A percentile compares a stretch with the other conserved stretches of the same genome.
These are phyloP conservation scores for Trifolium pratense DNA, from an alignment of 306 rosid species.

Conservation along the genomic window DNA sequence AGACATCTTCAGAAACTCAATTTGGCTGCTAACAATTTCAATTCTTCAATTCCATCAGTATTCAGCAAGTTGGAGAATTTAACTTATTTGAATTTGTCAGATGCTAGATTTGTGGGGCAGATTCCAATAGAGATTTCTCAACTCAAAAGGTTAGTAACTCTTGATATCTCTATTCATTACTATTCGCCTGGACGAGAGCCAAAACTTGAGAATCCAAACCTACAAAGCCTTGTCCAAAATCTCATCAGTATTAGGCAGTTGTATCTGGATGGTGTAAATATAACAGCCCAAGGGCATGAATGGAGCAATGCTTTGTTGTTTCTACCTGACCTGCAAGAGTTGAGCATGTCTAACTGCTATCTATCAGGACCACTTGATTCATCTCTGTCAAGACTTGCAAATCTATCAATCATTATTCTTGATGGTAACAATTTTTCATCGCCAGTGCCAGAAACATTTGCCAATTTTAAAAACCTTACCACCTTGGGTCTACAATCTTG, in stretches of 20 bases:
- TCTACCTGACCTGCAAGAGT: constrained; percentile 8
- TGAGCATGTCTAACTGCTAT: constrained; percentile 22
- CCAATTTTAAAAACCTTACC: too few relatives aligned
- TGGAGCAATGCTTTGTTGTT: too few relatives aligned
- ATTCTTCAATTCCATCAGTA: neutral
- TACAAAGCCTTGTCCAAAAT: neutral
- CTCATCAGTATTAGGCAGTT: neutral
- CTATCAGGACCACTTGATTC: constrained; percentile 35
- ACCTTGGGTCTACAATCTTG: too few relatives aligned
- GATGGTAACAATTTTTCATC: too few relatives aligned
- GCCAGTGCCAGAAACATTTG: too few relatives aligned
- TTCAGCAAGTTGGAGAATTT: constrained; percentile 8
- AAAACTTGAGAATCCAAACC: neutral
- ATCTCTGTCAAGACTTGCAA: too few relatives aligned
- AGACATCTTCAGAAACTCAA: too few relatives aligned
- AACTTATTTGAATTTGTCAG: constrained; percentile 22
- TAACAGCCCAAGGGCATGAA: neutral
- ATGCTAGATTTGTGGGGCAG: constrained; percentile 39
- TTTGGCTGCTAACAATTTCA: too few relatives aligned
- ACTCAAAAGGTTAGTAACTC: constrained; percentile 32
- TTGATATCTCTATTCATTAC: too few relatives aligned
- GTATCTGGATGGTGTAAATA: neutral
- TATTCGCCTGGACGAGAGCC: neutral
- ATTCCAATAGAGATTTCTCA: constrained; percentile 30
- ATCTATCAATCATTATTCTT: too few relatives aligned